Base-by-base conservation (phyloP, 345 rosid genomes). In the Noccaea caerulescens region DNA sequence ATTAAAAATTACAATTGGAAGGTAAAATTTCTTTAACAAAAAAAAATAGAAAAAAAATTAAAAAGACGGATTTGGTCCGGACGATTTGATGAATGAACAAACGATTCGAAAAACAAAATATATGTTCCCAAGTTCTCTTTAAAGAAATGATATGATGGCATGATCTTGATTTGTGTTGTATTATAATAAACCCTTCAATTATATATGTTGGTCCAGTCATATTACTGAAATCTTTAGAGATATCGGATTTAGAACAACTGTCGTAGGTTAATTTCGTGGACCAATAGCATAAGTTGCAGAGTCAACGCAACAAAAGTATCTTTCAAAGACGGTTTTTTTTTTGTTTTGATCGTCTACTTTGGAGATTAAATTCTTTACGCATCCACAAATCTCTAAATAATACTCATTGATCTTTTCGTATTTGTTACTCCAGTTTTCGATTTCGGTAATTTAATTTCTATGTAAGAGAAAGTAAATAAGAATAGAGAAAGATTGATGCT, bases 221-320 rank as follows among this genome's bases (percentile, higher is more conserved):
- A 3, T 12, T 14, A 45, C 10, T 30, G 30, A 44, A 33, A n/a
- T 55, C 25, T 55, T 56, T 34, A 8, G 9, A 34, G 11, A 56
- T 14, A 54, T 54, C 11, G 10, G 53, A 45, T 34, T 47, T 13
- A 4, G 13, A 41, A 53, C 6, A 67, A 56, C 18, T 1, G 18
- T n/a, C 18, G 4, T 32, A 27, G 9, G 9, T 7, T 14, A 42
- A 44, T 45, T 45, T 45, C 73, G 59, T 69, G 58, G 57, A 50
- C 74, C 67, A 70, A 70, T 70, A 49, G 23, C 74, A 50, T 11
- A 3, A 70, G 52, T 58, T 70, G 67, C 67, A 49, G 59, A 70
- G 74, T 70, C 74, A 70, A 70, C 42, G 43, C 43, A 59, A 49
- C 73, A 69, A 68, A 41, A 34, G 36, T 25, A 44, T 37, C 16